Conservation (phyloP, 2,329 filamentous ascomycete species). For the Hymenoscyphus linearis region DNA sequence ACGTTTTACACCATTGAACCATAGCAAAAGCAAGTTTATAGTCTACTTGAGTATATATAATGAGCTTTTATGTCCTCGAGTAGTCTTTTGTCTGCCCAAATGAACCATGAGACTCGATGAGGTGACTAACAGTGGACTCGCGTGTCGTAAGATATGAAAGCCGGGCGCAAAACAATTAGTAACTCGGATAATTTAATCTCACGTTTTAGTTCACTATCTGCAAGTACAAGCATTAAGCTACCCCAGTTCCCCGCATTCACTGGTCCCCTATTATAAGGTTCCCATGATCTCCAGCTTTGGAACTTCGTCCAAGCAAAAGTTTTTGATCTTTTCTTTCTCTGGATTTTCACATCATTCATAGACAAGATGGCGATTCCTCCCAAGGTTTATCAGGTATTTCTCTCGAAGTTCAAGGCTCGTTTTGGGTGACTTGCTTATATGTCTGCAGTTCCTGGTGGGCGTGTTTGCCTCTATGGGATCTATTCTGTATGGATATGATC, state of each 20-base stretch:
- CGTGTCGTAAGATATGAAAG: background rate
- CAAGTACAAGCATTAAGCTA: background rate
- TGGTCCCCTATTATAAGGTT: background rate
- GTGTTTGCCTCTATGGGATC: constrained; percentile 51
- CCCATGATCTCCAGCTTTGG: background rate
- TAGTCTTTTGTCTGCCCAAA: too few species aligned
- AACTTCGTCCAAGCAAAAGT: background rate
- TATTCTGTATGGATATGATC: constrained; percentile 50
- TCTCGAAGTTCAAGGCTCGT: background rate
- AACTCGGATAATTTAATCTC: background rate
- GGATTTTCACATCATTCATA: background rate
- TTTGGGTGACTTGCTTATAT: background rate
- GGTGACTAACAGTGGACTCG: too few species aligned
- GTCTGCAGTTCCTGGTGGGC: constrained; percentile 32
- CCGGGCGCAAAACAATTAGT: too few species aligned
- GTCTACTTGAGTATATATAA: too few species aligned
- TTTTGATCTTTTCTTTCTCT: background rate
- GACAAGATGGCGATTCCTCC: constrained; percentile 29
- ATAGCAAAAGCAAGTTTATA: too few species aligned
- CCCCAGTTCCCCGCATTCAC: constrained; percentile 1
- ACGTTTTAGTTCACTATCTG: background rate
- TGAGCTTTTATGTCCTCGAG: too few species aligned
- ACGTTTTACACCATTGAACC: too few species aligned
- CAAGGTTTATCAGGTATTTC: constrained; percentile 31
- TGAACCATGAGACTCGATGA: too few species aligned